Conservation (phyloP, 2,329 filamentous ascomycete genomes). For the Aspergillus vadensis region DNA sequence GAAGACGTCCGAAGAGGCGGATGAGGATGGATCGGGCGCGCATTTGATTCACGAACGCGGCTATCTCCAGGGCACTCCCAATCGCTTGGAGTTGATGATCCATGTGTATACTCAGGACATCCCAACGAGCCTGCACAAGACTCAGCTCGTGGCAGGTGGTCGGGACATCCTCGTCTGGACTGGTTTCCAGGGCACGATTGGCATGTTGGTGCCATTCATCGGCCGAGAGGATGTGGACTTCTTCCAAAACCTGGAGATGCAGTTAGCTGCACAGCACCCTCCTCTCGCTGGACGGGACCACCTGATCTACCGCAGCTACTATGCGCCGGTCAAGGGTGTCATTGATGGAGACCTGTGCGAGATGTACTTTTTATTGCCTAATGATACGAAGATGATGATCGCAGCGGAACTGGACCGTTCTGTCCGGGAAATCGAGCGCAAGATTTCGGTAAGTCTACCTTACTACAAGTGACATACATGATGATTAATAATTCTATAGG, state of each 20-base stretch:
- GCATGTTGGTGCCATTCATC: constrained; percentile 88
- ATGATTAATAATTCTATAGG: constrained; percentile 38
- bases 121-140: constrained; percentile 85
- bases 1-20: constrained; percentile 83
- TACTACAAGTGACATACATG: neutral
- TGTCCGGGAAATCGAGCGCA: constrained; percentile 90
- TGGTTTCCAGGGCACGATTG: constrained; percentile 90
- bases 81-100: constrained; percentile 79
- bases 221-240: constrained; percentile 94
- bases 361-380: constrained; percentile 77
- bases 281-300: constrained; percentile 92
- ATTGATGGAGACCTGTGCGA: constrained; percentile 98
- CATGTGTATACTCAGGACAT: constrained; percentile 93
- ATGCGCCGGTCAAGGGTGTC: constrained; percentile 91
- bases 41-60: constrained; percentile 88
- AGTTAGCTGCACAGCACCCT: constrained; percentile 81
- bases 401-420: constrained; percentile 89
- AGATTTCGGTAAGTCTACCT: constrained; percentile 67
- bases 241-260: constrained; percentile 90
- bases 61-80: constrained; percentile 86
- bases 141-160: constrained; percentile 84
- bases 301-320: constrained; percentile 92
- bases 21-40: constrained; percentile 86
- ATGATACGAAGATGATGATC: constrained; percentile 93
- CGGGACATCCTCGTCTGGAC: constrained; percentile 91